These are phyloP conservation scores for Cryomyces antarcticus DNA, from an alignment of 495 filamentous ascomycete genomes.

Conservation along the genomic window DNA sequence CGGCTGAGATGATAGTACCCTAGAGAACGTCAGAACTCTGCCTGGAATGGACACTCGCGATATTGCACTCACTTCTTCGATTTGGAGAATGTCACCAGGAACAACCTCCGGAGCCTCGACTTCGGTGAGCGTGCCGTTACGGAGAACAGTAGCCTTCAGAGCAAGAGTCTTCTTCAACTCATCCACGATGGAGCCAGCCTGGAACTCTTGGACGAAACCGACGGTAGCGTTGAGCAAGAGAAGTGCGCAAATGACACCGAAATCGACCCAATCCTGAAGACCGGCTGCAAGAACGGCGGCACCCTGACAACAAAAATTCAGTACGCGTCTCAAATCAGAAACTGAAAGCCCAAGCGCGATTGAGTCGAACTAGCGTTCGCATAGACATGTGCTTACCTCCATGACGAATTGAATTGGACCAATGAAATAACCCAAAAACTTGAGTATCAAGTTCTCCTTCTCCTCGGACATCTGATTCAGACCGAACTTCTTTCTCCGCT, in stretches of 20 bases:
- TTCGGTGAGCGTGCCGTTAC: constrained; percentile 50
- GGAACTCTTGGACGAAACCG: constrained; percentile 75
- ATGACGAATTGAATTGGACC: constrained; percentile 68
- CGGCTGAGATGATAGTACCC: constrained; percentile 78
- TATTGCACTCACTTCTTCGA: constrained; percentile 45
- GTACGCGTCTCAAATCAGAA: constrained; percentile 3
- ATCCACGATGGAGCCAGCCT: constrained; percentile 82
- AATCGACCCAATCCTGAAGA: constrained; percentile 66
- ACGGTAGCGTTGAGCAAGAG: constrained; percentile 65
- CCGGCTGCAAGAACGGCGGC: constrained; percentile 57
- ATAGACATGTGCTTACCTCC: neutral
- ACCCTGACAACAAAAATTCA: constrained; percentile 22
- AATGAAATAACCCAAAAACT: constrained; percentile 70
- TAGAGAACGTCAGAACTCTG: constrained; percentile 2
- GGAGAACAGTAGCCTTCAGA: constrained; percentile 65
- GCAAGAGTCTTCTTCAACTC: constrained; percentile 79
- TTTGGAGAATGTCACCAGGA: constrained; percentile 71
- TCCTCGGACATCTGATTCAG: constrained; percentile 79
- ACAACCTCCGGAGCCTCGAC: constrained; percentile 63
- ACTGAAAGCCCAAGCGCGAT: constrained; percentile 29
- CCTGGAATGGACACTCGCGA: too few relatives aligned
- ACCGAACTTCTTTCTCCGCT: constrained; percentile 60
- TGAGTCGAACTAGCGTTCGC: constrained; percentile 31
- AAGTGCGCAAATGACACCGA: constrained; percentile 57
- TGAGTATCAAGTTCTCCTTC: constrained; percentile 64